phyloP scores from a whole-genome alignment of 352 stramenopile genomes.

The Phytophthora melonis region DNA sequence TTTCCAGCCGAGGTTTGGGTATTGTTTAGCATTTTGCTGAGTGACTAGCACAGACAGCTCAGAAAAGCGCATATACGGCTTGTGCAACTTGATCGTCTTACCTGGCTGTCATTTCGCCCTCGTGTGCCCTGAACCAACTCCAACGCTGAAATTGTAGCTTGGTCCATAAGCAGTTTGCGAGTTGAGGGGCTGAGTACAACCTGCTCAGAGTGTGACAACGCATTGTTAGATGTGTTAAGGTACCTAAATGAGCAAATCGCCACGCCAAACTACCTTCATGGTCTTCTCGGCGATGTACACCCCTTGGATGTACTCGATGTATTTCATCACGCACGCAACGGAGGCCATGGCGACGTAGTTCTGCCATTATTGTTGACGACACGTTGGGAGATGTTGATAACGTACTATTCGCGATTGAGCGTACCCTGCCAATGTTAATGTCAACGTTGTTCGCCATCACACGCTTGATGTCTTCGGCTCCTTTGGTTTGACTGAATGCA shows the following conservation, averaged over 20 bases:
- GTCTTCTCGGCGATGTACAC: slow-evolving; percentile 86
- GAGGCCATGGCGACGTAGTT: slow-evolving; percentile 89
- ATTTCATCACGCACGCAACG: slow-evolving; percentile 84
- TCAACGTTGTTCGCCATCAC: slow-evolving; percentile 87
- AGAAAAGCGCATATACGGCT: not conserved
- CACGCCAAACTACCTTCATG: slow-evolving; percentile 62
- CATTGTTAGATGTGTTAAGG: not conserved
- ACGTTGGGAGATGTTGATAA: not conserved
- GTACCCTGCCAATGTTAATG: slow-evolving; percentile 80
- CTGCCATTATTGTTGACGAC: slow-evolving; percentile 36
- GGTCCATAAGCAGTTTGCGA: slow-evolving; percentile 83
- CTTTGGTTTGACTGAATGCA: slow-evolving; percentile 77
- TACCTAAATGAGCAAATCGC: not conserved
- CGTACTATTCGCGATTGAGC: not conserved
- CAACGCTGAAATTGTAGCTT: slow-evolving; percentile 78
- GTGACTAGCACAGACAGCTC: slow-evolving; percentile 50
- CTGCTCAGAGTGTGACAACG: slow-evolving; percentile 31
- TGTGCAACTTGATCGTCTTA: slow-evolving; percentile 25
- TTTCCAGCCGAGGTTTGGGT: slow-evolving; percentile 82
- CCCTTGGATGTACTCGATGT: slow-evolving; percentile 89
- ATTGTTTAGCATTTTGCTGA: slow-evolving; percentile 83
- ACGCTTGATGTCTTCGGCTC: slow-evolving; percentile 84
- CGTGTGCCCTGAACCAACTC: slow-evolving; percentile 74
- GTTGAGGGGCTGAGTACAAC: slow-evolving; percentile 79
- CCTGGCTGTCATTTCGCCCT: slow-evolving; percentile 63